Conservation (phyloP, 106 monocot genomes). For the Dendrobium officinale region DNA sequence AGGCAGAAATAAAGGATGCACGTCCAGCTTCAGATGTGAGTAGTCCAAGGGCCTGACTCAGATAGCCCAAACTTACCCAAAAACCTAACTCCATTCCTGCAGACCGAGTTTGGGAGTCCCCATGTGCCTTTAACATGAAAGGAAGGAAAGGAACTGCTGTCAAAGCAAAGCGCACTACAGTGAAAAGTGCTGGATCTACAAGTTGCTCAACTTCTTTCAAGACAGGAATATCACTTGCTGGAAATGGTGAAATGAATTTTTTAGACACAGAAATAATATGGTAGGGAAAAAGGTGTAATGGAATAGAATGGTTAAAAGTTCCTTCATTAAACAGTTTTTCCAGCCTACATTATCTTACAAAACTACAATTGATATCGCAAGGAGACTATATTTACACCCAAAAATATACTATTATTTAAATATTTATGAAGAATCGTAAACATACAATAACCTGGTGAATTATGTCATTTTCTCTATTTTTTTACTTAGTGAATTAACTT, state of each 20-base stretch:
- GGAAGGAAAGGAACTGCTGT: slow-evolving; percentile 70
- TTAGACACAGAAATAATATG: not conserved
- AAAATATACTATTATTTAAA: too few species aligned
- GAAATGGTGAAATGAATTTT: not conserved
- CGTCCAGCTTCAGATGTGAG: slow-evolving; percentile 80
- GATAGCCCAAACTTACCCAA: slow-evolving; percentile 72
- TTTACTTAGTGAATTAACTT: too few species aligned
- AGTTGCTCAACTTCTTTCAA: slow-evolving; percentile 73
- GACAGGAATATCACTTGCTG: slow-evolving; percentile 82
- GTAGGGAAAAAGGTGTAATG: not conserved
- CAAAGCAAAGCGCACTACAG: slow-evolving; percentile 58
- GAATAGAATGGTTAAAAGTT: not conserved
- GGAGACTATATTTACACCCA: too few species aligned
- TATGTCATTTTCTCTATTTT: too few species aligned
- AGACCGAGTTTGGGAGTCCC: slow-evolving; percentile 33
- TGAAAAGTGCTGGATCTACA: slow-evolving; percentile 76
- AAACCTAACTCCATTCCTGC: slow-evolving; percentile 70
- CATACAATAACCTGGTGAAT: too few species aligned
- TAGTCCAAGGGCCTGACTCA: slow-evolving; percentile 61
- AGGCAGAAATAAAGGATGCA: slow-evolving; percentile 81
- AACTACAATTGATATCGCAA: too few species aligned
- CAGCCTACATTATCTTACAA: too few species aligned
- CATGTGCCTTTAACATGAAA: slow-evolving; percentile 32
- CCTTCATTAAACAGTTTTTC: too few species aligned
- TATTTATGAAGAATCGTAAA: not conserved